These are phyloP conservation scores for Malus domestica DNA, from an alignment of 306 rosid species.

Conservation along the genomic window ASM211411v1 NC_041792.1:9018501-9019000, in stretches of 20 bases:
- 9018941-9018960: conserved; percentile 37
- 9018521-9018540: conserved; percentile 92
- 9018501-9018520: conserved; percentile 91
- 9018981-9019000: conserved; percentile 76
- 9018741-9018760: conserved; percentile 59
- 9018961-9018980: conserved; percentile 65
- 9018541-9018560: conserved; percentile 98
- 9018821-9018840: conserved; percentile 77
- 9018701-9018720: conserved; percentile 83
- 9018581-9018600: conserved; percentile 71
- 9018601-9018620: conserved; percentile 84
- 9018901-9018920: conserved; percentile 73
- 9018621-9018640: conserved; percentile 63
- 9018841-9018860: conserved; percentile 68
- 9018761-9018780: conserved; percentile 77
- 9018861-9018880: conserved; percentile 87
- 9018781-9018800: conserved; percentile 49
- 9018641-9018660: conserved; percentile 66
- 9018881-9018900: conserved; percentile 76
- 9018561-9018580: conserved; percentile 89
- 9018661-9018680: conserved; percentile 83
- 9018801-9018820: conserved; percentile 49
- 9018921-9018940: conserved; percentile 76
- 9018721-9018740: conserved; percentile 48
- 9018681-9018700: conserved; percentile 56